phyloP scores from a whole-genome alignment of 1,284 basidiomycete species.

The Ceratobasidium papillatum region DNA sequence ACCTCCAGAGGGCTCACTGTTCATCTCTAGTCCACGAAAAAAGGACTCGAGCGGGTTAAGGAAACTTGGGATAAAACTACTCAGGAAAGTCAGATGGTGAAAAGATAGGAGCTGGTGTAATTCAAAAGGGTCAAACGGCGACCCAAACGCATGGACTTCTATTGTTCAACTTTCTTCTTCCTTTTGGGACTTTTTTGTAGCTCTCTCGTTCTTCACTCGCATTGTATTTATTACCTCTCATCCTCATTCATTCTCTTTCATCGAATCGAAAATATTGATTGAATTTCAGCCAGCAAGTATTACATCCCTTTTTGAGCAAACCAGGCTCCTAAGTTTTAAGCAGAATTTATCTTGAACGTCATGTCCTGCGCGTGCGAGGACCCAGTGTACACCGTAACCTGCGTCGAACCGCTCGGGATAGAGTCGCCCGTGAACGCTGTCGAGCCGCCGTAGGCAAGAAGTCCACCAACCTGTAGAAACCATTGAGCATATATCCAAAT shows the following conservation, averaged over 20 bases:
- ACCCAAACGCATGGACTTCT: not conserved
- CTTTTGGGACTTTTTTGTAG: not conserved
- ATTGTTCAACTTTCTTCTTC: not conserved
- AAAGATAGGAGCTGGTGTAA: not conserved
- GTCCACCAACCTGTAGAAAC: constrained; percentile 54
- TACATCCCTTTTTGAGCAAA: not conserved
- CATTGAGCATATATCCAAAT: not conserved
- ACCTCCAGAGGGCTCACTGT: not conserved
- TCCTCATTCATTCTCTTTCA: not conserved
- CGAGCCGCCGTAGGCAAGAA: constrained; percentile 63
- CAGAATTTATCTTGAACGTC: constrained; percentile 50
- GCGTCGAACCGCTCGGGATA: constrained; percentile 62
- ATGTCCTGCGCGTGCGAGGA: constrained; percentile 57
- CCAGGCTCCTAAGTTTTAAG: not conserved
- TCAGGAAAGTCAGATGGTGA: constrained; percentile 28
- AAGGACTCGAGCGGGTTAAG: constrained; percentile 8
- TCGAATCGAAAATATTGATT: not conserved
- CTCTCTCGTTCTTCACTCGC: not conserved
- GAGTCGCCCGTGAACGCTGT: constrained; percentile 62
- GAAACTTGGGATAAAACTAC: constrained; percentile 1
- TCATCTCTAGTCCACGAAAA: constrained; percentile 8
- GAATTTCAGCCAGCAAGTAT: not conserved
- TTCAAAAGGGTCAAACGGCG: not conserved
- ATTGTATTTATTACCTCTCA: not conserved
- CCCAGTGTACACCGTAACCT: constrained; percentile 63